These are phyloP conservation scores for Citrus sp. DNA, from an alignment of 345 rosid species.

Conservation along the genomic window DNA sequence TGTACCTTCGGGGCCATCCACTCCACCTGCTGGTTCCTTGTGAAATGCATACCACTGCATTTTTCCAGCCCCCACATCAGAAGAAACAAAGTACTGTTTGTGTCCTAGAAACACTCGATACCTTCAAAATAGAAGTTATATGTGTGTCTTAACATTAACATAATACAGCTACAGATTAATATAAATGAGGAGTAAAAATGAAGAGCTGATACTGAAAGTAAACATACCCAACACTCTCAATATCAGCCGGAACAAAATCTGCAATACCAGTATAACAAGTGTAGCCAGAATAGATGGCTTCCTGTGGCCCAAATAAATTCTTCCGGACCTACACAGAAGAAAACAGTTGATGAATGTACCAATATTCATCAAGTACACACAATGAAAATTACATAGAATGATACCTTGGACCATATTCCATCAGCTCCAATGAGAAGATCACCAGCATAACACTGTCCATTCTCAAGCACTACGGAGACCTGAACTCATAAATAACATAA, in stretches of 20 bases:
- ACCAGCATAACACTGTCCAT: constrained; percentile 68
- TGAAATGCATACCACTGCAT: constrained; percentile 99
- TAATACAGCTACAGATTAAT: not conserved
- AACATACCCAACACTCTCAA: constrained; percentile 87
- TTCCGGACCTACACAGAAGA: constrained; percentile 63
- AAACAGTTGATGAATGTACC: not conserved
- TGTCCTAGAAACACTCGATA: constrained; percentile 93
- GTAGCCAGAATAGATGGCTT: constrained; percentile 76
- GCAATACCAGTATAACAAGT: constrained; percentile 97
- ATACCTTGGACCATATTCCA: constrained; percentile 98
- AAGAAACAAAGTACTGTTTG: constrained; percentile 94
- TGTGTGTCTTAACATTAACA: not conserved
- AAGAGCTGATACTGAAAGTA: constrained; percentile 5
- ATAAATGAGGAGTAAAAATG: not conserved
- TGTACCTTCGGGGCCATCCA: constrained; percentile 61
- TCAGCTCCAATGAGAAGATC: constrained; percentile 94
- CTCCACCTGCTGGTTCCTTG: constrained; percentile 78
- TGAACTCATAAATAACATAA: constrained; percentile 29
- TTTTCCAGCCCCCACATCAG: constrained; percentile 97
- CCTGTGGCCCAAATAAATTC: constrained; percentile 70
- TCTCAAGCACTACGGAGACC: constrained; percentile 81
- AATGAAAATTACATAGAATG: not conserved
- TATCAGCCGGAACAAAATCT: constrained; percentile 87
- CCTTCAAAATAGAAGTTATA: constrained; percentile 33
- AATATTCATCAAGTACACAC: constrained; percentile 55